phyloP scores from a whole-genome alignment of 2,329 filamentous ascomycete species.

The Fusarium scirpi region DNA sequence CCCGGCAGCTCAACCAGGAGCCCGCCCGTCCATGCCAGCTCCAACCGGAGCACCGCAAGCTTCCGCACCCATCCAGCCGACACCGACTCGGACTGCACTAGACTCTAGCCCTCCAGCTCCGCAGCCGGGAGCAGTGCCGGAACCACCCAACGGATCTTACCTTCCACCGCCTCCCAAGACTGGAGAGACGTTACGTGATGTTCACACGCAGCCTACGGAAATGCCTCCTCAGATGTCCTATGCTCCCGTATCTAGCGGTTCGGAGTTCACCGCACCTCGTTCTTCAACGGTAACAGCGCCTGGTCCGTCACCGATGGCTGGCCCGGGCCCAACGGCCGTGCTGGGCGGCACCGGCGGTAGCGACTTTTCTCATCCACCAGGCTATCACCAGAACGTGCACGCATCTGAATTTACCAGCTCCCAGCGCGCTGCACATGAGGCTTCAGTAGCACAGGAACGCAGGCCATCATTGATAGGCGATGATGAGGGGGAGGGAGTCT shows the following conservation, averaged over 20 bases:
- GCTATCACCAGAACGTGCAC: slow-evolving; percentile 68
- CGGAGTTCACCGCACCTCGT: slow-evolving; percentile 58
- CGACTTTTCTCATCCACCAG: slow-evolving; percentile 61
- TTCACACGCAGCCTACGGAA: slow-evolving; percentile 50
- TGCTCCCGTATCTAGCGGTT: slow-evolving; percentile 56
- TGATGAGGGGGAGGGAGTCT: slow-evolving; percentile 60
- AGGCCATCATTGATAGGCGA: slow-evolving; percentile 41
- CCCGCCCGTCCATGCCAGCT: slow-evolving; percentile 55
- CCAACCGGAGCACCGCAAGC: slow-evolving; percentile 56
- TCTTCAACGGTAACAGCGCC: slow-evolving; percentile 58
- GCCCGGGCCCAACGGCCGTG: slow-evolving; percentile 45
- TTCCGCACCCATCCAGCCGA: slow-evolving; percentile 55
- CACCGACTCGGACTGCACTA: slow-evolving; percentile 55
- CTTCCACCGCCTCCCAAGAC: slow-evolving; percentile 66
- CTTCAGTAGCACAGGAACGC: slow-evolving; percentile 47
- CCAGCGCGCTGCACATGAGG: slow-evolving; percentile 58
- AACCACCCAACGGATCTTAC: slow-evolving; percentile 50
- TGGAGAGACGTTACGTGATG: slow-evolving; percentile 58
- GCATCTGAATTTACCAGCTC: slow-evolving; percentile 64
- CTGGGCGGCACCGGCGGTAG: slow-evolving; percentile 44
- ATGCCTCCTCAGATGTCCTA: slow-evolving; percentile 64
- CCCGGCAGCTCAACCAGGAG: slow-evolving; percentile 44
- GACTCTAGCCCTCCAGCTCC: slow-evolving; percentile 62
- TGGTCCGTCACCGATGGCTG: slow-evolving; percentile 45
- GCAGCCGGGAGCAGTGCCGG: slow-evolving; percentile 68